Evolutionary conservation across 805 yeast species (phyloP).

Genomic region (Vanderwaltozyma polyspora): DNA sequence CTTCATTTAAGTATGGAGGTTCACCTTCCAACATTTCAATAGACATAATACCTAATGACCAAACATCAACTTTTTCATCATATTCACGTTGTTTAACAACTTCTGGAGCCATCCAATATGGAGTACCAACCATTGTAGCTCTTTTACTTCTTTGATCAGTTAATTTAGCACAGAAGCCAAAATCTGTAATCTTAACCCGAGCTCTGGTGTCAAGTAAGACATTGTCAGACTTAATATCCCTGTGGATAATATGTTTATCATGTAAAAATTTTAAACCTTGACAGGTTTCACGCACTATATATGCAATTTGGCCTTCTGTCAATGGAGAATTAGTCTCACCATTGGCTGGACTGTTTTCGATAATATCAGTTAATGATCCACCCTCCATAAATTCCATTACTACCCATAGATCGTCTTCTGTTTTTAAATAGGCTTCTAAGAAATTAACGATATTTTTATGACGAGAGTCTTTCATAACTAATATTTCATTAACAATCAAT

Average conservation of each 20-base stretch:
- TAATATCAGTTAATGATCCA: slow-evolving; percentile 91
- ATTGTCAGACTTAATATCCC: slow-evolving; percentile 95
- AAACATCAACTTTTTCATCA: slow-evolving; percentile 93
- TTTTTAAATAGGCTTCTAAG: slow-evolving; percentile 77
- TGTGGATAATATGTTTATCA: slow-evolving; percentile 82
- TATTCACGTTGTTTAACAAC: slow-evolving; percentile 92
- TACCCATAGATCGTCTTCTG: slow-evolving; percentile 85
- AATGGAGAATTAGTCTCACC: slow-evolving; percentile 30
- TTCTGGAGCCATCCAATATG: slow-evolving; percentile 99
- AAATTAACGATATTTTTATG: slow-evolving; percentile 93
- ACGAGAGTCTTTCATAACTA: slow-evolving; percentile 92
- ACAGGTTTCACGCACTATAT: slow-evolving; percentile 81
- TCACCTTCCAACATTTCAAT: slow-evolving; percentile 99
- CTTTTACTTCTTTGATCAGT: slow-evolving; percentile 78
- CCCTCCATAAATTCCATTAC: slow-evolving; percentile 99
- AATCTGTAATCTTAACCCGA: slow-evolving; percentile 88
- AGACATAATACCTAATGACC: slow-evolving; percentile 97
- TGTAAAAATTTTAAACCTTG: slow-evolving; percentile 89
- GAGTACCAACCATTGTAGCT: slow-evolving; percentile 98
- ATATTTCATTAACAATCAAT: slow-evolving; percentile 85
- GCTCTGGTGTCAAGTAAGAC: slow-evolving; percentile 75
- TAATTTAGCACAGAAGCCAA: slow-evolving; percentile 92
- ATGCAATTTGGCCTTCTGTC: slow-evolving; percentile 81
- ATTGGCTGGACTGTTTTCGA: slow-evolving; percentile 66
- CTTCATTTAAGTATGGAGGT: slow-evolving; percentile 95